Evolutionary conservation across 2,329 filamentous ascomycete genomes (phyloP).

Genomic region (Trichoderma sp.): DNA sequence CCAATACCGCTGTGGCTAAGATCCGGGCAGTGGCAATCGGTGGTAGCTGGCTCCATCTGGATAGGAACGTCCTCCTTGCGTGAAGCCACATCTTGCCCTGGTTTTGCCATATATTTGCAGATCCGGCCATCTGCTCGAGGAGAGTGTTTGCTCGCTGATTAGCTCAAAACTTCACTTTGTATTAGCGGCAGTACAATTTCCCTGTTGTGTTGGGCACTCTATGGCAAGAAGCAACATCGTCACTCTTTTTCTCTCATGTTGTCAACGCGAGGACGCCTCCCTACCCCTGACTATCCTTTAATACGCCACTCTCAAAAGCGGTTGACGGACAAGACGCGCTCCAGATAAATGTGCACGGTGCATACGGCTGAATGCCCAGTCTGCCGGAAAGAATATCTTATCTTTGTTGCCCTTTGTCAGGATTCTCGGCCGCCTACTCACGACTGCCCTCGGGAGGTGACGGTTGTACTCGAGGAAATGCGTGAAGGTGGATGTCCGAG

Average conservation of each 20-base stretch:
- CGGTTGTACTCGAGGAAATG: conserved; percentile 50
- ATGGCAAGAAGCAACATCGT: conserved; percentile 32
- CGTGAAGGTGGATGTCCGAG: conserved; percentile 60
- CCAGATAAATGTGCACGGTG: conserved; percentile 63
- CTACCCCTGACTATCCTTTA: conserved; percentile 30
- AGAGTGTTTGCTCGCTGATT: conserved; percentile 5
- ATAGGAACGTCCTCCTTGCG: conserved; percentile 22
- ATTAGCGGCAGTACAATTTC: conserved; percentile 1
- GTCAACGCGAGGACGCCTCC: conserved; percentile 18
- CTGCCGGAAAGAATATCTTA: conserved; percentile 62
- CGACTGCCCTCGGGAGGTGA: conserved; percentile 52
- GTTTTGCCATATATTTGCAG: conserved; percentile 18
- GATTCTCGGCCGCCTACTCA: conserved; percentile 54
- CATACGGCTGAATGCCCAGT: conserved; percentile 60
- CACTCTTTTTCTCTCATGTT: conserved; percentile 31
- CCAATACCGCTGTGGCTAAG: conserved; percentile 20
- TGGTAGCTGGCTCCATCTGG: conserved; percentile 23
- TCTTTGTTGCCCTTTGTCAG: conserved; percentile 62
- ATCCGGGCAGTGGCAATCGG: conserved; percentile 26
- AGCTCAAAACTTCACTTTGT: conserved; percentile 4
- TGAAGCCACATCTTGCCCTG: conserved; percentile 14
- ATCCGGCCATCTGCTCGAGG: conserved; percentile 6
- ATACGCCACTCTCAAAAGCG: conserved; percentile 30
- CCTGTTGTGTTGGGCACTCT: neutral
- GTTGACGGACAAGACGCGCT: conserved; percentile 33